Evolutionary conservation across 352 stramenopile species (phyloP).

Genomic region (Pythium diclinum): DNA sequence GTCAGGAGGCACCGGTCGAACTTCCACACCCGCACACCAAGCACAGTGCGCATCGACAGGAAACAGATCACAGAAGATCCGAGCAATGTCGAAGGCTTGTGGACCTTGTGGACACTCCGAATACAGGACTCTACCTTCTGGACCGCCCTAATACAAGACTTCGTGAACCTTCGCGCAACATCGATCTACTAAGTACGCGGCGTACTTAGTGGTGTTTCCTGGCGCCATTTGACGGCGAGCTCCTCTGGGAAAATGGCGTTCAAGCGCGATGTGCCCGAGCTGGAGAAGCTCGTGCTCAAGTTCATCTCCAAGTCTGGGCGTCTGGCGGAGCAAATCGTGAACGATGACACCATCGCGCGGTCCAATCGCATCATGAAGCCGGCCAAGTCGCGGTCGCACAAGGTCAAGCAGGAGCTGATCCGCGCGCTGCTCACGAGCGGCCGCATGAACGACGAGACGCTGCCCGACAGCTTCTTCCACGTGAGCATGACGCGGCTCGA

Average conservation of each 20-base stretch:
- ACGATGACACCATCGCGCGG: slow-evolving; percentile 58
- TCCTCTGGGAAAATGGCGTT: slow-evolving; percentile 66
- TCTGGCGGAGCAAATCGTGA: slow-evolving; percentile 61
- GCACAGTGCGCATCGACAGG: slow-evolving; percentile 7
- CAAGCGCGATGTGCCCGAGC: slow-evolving; percentile 71
- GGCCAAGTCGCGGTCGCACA: slow-evolving; percentile 76
- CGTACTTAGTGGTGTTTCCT: slow-evolving; percentile 7
- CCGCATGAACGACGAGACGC: slow-evolving; percentile 75
- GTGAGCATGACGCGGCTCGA: slow-evolving; percentile 82
- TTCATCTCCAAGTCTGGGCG: slow-evolving; percentile 83
- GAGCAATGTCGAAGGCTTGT: background rate
- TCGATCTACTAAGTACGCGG: background rate
- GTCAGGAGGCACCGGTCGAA: background rate
- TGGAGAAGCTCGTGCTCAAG: slow-evolving; percentile 89
- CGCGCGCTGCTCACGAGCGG: slow-evolving; percentile 69
- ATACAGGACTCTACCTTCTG: background rate
- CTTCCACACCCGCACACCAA: background rate
- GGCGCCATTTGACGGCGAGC: background rate
- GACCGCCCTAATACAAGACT: background rate
- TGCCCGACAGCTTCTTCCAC: slow-evolving; percentile 84
- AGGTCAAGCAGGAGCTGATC: slow-evolving; percentile 85
- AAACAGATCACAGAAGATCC: slow-evolving; percentile 8
- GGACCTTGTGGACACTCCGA: background rate
- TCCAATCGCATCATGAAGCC: slow-evolving; percentile 74
- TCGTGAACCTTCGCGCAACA: slow-evolving; percentile 14